Evolutionary conservation across 495 filamentous ascomycete genomes (phyloP), one percentile per base, ranked within the genome.

Genomic region (Podospora australis): DNA sequence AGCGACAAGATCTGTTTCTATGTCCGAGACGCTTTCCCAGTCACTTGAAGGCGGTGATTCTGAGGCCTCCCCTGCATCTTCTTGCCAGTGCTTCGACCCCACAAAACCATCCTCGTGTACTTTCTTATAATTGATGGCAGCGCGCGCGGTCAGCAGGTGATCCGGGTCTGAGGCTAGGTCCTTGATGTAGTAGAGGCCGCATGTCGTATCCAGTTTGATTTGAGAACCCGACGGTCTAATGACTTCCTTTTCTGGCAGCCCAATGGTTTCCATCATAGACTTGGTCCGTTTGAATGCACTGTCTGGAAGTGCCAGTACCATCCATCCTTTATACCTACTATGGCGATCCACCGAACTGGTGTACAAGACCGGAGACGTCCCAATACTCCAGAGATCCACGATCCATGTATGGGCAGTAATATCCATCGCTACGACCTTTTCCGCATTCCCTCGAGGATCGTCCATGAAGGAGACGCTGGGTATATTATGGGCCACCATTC

Each of bases 391-490:
- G 14, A 90, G 71, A 41, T 84, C 74, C 76, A 89, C 85, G 2
- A 89, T 48, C 44, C 81, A 73, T 1, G 82, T 70, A 16, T 62
- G 68, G 17, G 87, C 88, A 14, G 69, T 55, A 35, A 96, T 89
- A 52, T 90, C 86, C 9, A 80, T 80, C 17, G 84, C 89, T 14
- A 83, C 73, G 32, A 97, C 71, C 73, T 80, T 87, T 8, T 70
- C 60, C 5, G 74, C 76, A 1, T 75, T 66, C 1, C 86, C 89
- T 10, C 77, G 65, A 7, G 74, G 66, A 54, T 88, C 81, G 41
- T 78, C 78, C 29, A 78, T 75, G 59, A 97, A 96, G 9, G 79
- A 70, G 13, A 97, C 70, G 26, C 72, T 81, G 2, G 92, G 91
- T 4, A 96, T 87, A 55, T 97, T 96, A 16, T 60, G 39, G 2